Evolutionary conservation across 2,329 filamentous ascomycete genomes (phyloP).

Genomic region (Clonostachys sp.): DNA sequence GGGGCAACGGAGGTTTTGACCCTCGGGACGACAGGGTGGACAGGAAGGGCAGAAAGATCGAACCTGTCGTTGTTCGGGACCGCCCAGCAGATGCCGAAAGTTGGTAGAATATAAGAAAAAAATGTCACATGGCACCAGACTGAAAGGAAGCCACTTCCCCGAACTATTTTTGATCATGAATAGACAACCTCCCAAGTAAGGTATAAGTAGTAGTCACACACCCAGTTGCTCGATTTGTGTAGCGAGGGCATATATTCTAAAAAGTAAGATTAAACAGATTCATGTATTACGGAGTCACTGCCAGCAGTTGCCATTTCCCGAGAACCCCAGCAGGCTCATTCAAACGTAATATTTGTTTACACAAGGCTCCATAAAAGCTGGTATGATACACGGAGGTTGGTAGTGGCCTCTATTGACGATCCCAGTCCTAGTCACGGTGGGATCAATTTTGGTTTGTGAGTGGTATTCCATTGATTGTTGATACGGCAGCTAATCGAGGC

Average conservation of each 20-base stretch:
- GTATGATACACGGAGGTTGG: neutral
- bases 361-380: conserved; percentile 25
- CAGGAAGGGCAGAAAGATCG: conserved; percentile 71
- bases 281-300: conserved; percentile 8
- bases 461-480: neutral
- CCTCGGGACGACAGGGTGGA: conserved; percentile 84
- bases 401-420: conserved; percentile 17
- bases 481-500: conserved; percentile 42
- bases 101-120: neutral
- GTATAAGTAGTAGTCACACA: no score
- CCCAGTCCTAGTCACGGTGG: conserved; percentile 10
- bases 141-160: no score
- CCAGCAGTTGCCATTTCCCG: conserved; percentile 19
- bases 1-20: conserved; percentile 93
- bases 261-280: conserved; percentile 5
- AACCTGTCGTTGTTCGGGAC: conserved; percentile 25
- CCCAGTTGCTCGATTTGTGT: no score
- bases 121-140: neutral
- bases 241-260: conserved; percentile 3
- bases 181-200: no score
- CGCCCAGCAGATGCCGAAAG: conserved; percentile 11
- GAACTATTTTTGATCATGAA: no score
- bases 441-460: no score
- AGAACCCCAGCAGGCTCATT: conserved; percentile 18
- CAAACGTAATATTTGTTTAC: conserved; percentile 31